Base-by-base conservation (phyloP, 306 rosid genomes). In the Benincasa hispida region DNA sequence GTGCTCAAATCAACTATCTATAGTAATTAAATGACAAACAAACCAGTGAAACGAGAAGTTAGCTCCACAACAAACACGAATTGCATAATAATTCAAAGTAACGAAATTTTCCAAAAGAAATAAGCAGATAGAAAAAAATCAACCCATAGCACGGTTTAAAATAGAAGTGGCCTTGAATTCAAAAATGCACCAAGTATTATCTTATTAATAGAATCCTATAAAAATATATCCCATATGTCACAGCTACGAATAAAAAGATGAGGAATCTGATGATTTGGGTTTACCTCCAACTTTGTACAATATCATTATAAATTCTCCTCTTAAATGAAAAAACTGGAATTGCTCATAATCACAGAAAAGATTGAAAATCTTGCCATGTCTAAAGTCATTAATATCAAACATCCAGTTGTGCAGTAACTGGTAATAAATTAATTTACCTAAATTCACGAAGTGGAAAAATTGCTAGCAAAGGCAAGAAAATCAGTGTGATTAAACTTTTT, bases 1-100 rank as follows among this genome's bases (percentile, higher is more conserved):
- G 82, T 78, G 84, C 91, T 89, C 87, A 91, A 66, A 55, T 93
- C 96, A 80, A 86, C 91, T 74, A 91, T 84, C 96, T 93, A 82
- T 8, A 27, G 59, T 9, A 77, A 83, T 62, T 37, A 60, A 42
- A 11, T 45, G 80, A 69, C 19, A n/a, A 35, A 70, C 54, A 19
- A 75, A 53, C 77, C 35, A 51, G 24, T 50, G 47, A 35, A 45
- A 77, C 27, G 59, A 39, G 17, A 57, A 41, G 9, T 37, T 12
- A 57, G 19, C 51, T 15, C 78, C 13, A 22, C 27, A 24, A 72
- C 39, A 25, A 75, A 17, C 35, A 35, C 4, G 24, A 41, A 55
- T 57, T 57, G 35, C 55, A 57, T 42, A 66, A 66, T n/a, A 66
- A n/a, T 22, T 19, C 17, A 8, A 37, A 10, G 17, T 35, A 66